phyloP scores from a whole-genome alignment of 495 filamentous ascomycete species.

The Aspergillus avenaceus region DNA sequence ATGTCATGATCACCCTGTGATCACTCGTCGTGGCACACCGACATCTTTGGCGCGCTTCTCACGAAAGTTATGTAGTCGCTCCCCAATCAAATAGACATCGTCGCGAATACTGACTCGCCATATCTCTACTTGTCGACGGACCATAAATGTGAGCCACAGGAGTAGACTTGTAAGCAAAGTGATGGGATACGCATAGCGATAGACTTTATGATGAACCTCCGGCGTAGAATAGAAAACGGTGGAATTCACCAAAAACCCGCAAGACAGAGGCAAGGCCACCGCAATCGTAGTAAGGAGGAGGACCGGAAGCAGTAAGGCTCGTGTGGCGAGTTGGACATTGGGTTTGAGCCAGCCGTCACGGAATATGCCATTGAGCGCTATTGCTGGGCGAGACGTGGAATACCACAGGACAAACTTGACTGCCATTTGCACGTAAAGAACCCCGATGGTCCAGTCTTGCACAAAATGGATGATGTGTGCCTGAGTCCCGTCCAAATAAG shows the following conservation, averaged over 20 bases:
- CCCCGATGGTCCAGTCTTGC: conserved; percentile 90
- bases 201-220: conserved; percentile 52
- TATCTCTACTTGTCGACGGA: conserved; percentile 52
- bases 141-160: conserved; percentile 35
- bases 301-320: conserved; percentile 75
- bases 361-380: conserved; percentile 69
- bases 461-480: conserved; percentile 80
- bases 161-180: conserved; percentile 47
- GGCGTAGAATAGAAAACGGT: conserved; percentile 37
- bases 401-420: conserved; percentile 64
- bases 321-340: conserved; percentile 71
- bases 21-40: conserved; percentile 36
- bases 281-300: conserved; percentile 53
- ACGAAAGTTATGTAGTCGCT: conserved; percentile 89
- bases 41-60: conserved; percentile 48
- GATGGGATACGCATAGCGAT: conserved; percentile 70
- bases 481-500: conserved; percentile 55
- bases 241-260: conserved; percentile 43
- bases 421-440: conserved; percentile 88
- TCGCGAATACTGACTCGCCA: conserved; percentile 86
- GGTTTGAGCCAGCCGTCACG: conserved; percentile 79
- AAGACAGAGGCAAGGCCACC: conserved; percentile 52
- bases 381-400: conserved; percentile 62
- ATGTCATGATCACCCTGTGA: conserved; percentile 26
- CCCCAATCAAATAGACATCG: conserved; percentile 94